Evolutionary conservation across 202 grass and related monocot species (phyloP), one percentile per base, ranked within the genome.

Genomic region (Schoenoplectus tabernaemontani): DNA sequence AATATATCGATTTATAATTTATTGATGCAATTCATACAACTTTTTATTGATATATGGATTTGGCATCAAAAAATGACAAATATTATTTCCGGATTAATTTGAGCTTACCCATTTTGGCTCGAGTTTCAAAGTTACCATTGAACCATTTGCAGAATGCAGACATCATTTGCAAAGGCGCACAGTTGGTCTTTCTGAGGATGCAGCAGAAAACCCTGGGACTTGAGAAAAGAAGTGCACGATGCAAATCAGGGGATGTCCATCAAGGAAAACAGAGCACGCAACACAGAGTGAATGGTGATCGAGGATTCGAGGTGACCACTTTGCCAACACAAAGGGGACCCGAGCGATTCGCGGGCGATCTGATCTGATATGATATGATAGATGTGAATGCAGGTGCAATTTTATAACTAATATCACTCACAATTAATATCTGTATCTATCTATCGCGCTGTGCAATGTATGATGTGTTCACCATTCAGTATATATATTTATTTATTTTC

Each of bases 331-430:
- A 69, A 24, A 69, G 5, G 44, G 70, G 70, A 54, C 70, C 70
- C 46, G 48, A 75, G 70, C 46, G 70, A 54, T 75, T 53, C 12
- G 70, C 70, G 47, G 70, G 70, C 24, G 26, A 51, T 74, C 5
- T 32, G 67, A 72, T 73, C 68, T 51, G 8, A 71, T 48, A 6
- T 48, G 43, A 74, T 53, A 32, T 74, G 42, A 47, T 46, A 28
- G 28, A 28, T 71, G 4, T 70, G 41, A 4, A 22, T 71, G 42
- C 67, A 71, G 26, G 5, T 30, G 22, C 19, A 47, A 44, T 26
- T 28, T 72, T 50, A 30, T 50, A 48, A 72, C 48, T 28, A 28
- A 28, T 28, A 28, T 28, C 28, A 28, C 28, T 28, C 28, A 28
- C 28, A 28, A 28, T 28, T 66, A 41, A 66, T 66, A 66, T 66